Evolutionary conservation across 306 rosid genomes (phyloP), one percentile per base, ranked within the genome.

Genomic region (Trifolium fragiferum): DNA sequence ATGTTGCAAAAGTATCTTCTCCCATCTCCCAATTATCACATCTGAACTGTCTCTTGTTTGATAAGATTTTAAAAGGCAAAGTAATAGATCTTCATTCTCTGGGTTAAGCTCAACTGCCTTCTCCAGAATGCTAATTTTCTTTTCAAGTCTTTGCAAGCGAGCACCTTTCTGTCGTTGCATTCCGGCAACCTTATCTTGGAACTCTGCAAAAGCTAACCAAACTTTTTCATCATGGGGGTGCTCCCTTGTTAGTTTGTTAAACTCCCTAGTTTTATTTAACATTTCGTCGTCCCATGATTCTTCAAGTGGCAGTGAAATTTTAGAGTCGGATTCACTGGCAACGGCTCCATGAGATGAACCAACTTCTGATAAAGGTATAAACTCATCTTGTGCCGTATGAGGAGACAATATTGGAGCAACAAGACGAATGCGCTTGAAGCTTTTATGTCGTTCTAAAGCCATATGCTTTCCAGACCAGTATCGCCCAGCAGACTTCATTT

Each of bases 231-330:
- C 93, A 63, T 87, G 90, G 14, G 98, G 98, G 20, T 66, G 82
- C 77, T 94, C 98, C 94, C 96, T 84, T 46, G 93, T 91, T 76
- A 77, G 79, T 76, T 84, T 93, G 82, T 93, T 93, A 76, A 88
- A 91, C 78, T 88, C 95, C 84, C 95, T 82, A 30, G 98, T 91
- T 80, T 86, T 91, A 53, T 90, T 83, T 30, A 94, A 84, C 68
- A 90, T 70, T 82, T 88, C 93, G 82, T 94, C 98, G 74, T 94
- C 98, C 98, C 97, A 91, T 70, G 98, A 94, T 83, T 94, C 94
- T 81, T 91, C 98, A 10, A 88, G 70, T 16, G 77, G 44, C 10
- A 13, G 10, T 40, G 13, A 40, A 40, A 40, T 10, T 40, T 40
- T 40, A 40, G 44, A 40, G 44, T 40, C 44, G 44, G 44, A 40